phyloP scores from a whole-genome alignment of 1,284 basidiomycete genomes.

The Ceraceosorus guamensis region DNA sequence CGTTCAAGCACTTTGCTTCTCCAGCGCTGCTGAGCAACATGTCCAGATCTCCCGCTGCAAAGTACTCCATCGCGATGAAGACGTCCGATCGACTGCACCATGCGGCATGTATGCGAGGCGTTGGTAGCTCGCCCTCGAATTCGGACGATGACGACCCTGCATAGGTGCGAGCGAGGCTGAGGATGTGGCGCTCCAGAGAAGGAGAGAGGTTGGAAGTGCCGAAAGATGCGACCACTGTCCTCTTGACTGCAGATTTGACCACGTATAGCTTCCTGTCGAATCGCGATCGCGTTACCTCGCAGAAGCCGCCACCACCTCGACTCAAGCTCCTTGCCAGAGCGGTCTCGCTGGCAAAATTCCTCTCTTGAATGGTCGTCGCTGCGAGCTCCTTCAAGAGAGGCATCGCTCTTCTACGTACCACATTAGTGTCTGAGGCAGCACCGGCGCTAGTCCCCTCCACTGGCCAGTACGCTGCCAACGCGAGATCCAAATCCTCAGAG shows the following conservation, averaged over 20 bases:
- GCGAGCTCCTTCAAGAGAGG: background rate
- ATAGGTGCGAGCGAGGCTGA: slow-evolving; percentile 7
- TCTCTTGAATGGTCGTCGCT: background rate
- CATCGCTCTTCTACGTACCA: no score
- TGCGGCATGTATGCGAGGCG: slow-evolving; percentile 37
- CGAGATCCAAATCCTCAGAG: no score
- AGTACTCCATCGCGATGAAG: slow-evolving; percentile 46
- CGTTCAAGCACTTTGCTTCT: slow-evolving; percentile 1
- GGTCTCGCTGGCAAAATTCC: background rate
- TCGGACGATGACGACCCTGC: background rate
- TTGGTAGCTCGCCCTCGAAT: slow-evolving; percentile 10
- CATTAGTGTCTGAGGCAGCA: no score
- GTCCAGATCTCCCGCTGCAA: slow-evolving; percentile 44
- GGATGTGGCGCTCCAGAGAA: slow-evolving; percentile 31
- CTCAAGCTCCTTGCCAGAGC: background rate
- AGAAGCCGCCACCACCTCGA: slow-evolving; percentile 26
- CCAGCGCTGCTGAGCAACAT: slow-evolving; percentile 32
- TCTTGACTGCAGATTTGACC: slow-evolving; percentile 43
- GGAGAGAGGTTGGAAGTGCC: slow-evolving; percentile 24
- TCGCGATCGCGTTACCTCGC: slow-evolving; percentile 41
- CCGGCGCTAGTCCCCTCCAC: no score
- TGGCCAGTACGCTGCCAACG: no score
- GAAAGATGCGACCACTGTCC: slow-evolving; percentile 30
- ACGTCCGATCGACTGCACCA: slow-evolving; percentile 41
- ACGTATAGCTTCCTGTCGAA: slow-evolving; percentile 43